These are phyloP conservation scores for Pelargonium myrrhifolium DNA, from an alignment of 441 rosid species.

Conservation along the genomic window DNA sequence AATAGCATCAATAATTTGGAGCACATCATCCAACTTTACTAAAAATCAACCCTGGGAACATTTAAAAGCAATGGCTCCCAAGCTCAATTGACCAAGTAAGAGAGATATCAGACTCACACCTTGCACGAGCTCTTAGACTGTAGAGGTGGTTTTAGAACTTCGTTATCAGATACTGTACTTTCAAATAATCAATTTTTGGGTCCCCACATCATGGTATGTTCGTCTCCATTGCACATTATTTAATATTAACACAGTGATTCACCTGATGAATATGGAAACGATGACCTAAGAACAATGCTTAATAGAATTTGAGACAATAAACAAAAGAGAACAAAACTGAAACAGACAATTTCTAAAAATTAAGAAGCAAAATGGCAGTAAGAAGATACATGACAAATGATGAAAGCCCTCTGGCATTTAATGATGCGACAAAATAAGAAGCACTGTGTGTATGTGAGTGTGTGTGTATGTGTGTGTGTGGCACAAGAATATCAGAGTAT, in stretches of 20 bases:
- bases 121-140: neutral
- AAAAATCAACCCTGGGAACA: constrained; percentile 11
- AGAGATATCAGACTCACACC: constrained; percentile 16
- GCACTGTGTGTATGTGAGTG: too few relatives aligned
- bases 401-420: neutral
- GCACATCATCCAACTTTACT: too few relatives aligned
- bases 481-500: too few relatives aligned
- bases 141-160: constrained; percentile 4
- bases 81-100: neutral
- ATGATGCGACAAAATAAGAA: too few relatives aligned
- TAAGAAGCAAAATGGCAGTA: neutral
- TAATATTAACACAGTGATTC: neutral
- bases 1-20: too few relatives aligned
- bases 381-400: neutral
- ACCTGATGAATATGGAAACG: neutral
- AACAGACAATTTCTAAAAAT: neutral
- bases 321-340: neutral
- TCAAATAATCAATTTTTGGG: neutral
- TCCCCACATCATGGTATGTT: neutral
- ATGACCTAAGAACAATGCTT: neutral
- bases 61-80: constrained; percentile 15
- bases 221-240: neutral
- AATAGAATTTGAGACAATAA: neutral
- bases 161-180: constrained; percentile 1
- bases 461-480: too few relatives aligned